A percentile compares a stretch with the other conserved stretches of the same genome.
phyloP scores from a whole-genome alignment of 768 basidiomycete species.

The Tricholoma sp. region DNA sequence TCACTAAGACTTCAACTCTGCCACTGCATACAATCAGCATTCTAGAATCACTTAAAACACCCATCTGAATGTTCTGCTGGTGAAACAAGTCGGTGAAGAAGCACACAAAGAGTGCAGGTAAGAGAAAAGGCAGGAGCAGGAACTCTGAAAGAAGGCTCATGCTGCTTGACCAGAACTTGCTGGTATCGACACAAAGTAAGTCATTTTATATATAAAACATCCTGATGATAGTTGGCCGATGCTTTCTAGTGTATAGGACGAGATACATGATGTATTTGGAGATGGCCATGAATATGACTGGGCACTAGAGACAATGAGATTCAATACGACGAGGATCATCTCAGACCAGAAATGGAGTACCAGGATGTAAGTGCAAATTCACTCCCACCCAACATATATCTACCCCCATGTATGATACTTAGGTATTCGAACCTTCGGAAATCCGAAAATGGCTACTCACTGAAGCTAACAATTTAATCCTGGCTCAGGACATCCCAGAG shows the following conservation, averaged over 20 bases:
- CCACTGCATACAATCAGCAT: too few relatives aligned
- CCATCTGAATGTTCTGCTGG: too few relatives aligned
- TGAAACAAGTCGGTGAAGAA: constrained; percentile 42
- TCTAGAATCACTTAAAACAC: too few relatives aligned
- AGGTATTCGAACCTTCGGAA: constrained; percentile 99
- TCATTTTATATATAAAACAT: constrained; percentile 11
- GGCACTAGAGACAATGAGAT: constrained; percentile 76
- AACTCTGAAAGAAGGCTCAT: constrained; percentile 59
- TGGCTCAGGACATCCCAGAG: constrained; percentile 87
- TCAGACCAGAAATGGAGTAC: constrained; percentile 77
- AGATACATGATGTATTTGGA: constrained; percentile 94
- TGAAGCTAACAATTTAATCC: constrained; percentile 90
- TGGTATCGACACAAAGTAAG: constrained; percentile 82
- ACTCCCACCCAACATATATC: constrained; percentile 4
- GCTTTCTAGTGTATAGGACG: constrained; percentile 77
- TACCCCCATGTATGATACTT: constrained; percentile 5
- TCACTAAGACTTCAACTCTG: too few relatives aligned
- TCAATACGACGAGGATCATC: constrained; percentile 37
- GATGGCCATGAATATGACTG: constrained; percentile 96
- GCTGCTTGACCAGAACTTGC: constrained; percentile 65
- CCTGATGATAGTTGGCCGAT: constrained; percentile 8
- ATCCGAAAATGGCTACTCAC: constrained; percentile 86
- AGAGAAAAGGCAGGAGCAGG: constrained; percentile 62
- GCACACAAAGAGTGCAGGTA: constrained; percentile 71
- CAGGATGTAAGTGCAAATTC: constrained; percentile 57